These are phyloP conservation scores for Kluyveromyces wickerhamii DNA, from an alignment of 805 yeast species.

Conservation along the genomic window DNA sequence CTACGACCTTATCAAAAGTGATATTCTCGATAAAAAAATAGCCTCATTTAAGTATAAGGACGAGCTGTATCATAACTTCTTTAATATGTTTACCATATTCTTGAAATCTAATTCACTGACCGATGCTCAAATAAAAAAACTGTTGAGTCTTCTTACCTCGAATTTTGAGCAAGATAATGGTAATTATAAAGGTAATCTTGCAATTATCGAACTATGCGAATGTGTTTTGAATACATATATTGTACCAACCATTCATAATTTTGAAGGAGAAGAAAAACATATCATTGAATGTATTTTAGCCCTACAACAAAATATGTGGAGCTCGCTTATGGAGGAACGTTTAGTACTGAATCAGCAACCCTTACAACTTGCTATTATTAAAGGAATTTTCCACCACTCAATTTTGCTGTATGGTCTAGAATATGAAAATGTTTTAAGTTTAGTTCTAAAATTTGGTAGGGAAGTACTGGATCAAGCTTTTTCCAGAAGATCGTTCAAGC, in stretches of 20 bases:
- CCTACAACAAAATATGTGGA: constrained; percentile 46
- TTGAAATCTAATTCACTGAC: constrained; percentile 17
- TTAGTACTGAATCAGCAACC: constrained; percentile 56
- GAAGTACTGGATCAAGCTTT: constrained; percentile 42
- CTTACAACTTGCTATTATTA: constrained; percentile 51
- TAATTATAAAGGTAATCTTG: constrained; percentile 19
- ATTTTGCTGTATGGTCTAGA: constrained; percentile 34
- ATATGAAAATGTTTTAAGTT: constrained; percentile 16
- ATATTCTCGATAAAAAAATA: constrained; percentile 2
- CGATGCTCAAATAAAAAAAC: constrained; percentile 10
- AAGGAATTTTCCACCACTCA: constrained; percentile 37
- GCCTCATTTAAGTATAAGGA: constrained; percentile 27
- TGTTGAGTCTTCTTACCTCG: constrained; percentile 14
- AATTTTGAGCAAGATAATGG: constrained; percentile 22
- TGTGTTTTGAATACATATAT: constrained; percentile 13
- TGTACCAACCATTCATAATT: constrained; percentile 3
- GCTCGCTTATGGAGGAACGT: constrained; percentile 46
- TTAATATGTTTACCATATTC: constrained; percentile 17
- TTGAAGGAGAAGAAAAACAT: constrained; percentile 1
- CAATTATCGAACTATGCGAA: constrained; percentile 14
- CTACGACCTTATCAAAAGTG: constrained; percentile 9
- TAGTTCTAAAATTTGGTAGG: constrained; percentile 22
- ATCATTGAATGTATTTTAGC: constrained; percentile 11
- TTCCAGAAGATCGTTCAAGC: constrained; percentile 64
- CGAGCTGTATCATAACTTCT: constrained; percentile 19